Conservation (phyloP, 108 stramenopile genomes). For the Conticribra weissflogii region DNA sequence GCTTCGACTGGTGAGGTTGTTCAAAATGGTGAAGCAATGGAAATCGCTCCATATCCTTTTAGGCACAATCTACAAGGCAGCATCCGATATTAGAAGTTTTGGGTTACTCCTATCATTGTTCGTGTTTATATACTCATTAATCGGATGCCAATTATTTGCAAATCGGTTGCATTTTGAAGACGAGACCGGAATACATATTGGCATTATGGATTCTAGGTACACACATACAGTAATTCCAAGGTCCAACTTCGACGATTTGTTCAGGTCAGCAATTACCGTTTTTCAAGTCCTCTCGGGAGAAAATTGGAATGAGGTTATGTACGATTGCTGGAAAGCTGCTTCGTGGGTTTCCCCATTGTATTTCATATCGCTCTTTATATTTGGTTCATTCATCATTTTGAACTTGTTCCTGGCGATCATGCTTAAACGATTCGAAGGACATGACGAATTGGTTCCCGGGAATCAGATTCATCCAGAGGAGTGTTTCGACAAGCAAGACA, state of each 20-base stretch:
- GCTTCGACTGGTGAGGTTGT: slow-evolving; percentile 68
- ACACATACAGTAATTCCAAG: slow-evolving; percentile 35
- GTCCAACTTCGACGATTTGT: slow-evolving; percentile 61
- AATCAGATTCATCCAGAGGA: slow-evolving; percentile 2
- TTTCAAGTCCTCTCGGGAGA: slow-evolving; percentile 69
- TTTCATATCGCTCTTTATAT: slow-evolving; percentile 53
- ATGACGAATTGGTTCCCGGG: slow-evolving; percentile 6
- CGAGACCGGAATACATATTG: slow-evolving; percentile 15
- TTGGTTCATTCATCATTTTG: slow-evolving; percentile 59
- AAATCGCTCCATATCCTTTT: slow-evolving; percentile 63
- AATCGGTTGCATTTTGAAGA: slow-evolving; percentile 57
- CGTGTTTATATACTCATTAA: slow-evolving; percentile 70
- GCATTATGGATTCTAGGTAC: slow-evolving; percentile 37
- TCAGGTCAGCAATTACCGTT: slow-evolving; percentile 45
- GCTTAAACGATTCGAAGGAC: slow-evolving; percentile 55
- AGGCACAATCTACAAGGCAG: slow-evolving; percentile 50
- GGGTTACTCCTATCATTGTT: slow-evolving; percentile 64
- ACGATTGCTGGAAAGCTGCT: slow-evolving; percentile 55
- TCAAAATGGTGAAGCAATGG: slow-evolving; percentile 77
- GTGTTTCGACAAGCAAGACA: not conserved
- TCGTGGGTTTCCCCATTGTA: slow-evolving; percentile 49
- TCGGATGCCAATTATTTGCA: slow-evolving; percentile 78
- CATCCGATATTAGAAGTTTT: slow-evolving; percentile 68
- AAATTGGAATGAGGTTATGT: slow-evolving; percentile 72
- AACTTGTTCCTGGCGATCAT: slow-evolving; percentile 75